Conservation (phyloP, 345 rosid genomes). For the Geranium brycei region DNA sequence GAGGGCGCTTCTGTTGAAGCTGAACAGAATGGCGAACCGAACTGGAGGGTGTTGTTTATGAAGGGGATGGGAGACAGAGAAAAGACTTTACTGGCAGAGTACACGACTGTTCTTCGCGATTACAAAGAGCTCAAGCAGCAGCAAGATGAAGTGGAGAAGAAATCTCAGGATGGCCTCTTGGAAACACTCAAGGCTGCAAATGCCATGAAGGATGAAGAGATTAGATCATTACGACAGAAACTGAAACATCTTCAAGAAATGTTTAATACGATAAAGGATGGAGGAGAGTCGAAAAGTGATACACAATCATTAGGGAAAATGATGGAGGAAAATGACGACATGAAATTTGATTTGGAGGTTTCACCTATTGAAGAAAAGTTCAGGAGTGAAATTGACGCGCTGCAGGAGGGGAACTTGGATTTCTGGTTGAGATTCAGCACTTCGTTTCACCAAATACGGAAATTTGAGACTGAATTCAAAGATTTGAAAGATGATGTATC, state of each 20-base stretch:
- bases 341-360: slow-evolving; percentile 13
- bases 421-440: slow-evolving; percentile 75
- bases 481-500: slow-evolving; percentile 49
- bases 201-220: slow-evolving; percentile 64
- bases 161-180: slow-evolving; percentile 19
- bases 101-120: slow-evolving; percentile 60
- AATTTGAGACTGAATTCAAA: slow-evolving; percentile 48
- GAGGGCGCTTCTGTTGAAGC: not conserved
- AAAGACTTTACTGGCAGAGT: slow-evolving; percentile 40
- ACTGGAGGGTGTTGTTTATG: slow-evolving; percentile 63
- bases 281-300: not conserved
- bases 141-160: slow-evolving; percentile 34
- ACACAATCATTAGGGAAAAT: not conserved
- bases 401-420: slow-evolving; percentile 68
- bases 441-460: slow-evolving; percentile 61
- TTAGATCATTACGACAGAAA: slow-evolving; percentile 40
- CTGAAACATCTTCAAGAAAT: slow-evolving; percentile 49
- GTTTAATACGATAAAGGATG: slow-evolving; percentile 6
- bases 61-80: slow-evolving; percentile 63
- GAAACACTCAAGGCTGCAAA: slow-evolving; percentile 35
- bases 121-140: slow-evolving; percentile 66
- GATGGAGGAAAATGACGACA: slow-evolving; percentile 19
- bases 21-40: slow-evolving; percentile 23
- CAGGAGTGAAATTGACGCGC: slow-evolving; percentile 44
- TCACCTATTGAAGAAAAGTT: slow-evolving; percentile 49